Evolutionary conservation across 1,284 basidiomycete species (phyloP).

Genomic region (Fistulina hepatica): DNA sequence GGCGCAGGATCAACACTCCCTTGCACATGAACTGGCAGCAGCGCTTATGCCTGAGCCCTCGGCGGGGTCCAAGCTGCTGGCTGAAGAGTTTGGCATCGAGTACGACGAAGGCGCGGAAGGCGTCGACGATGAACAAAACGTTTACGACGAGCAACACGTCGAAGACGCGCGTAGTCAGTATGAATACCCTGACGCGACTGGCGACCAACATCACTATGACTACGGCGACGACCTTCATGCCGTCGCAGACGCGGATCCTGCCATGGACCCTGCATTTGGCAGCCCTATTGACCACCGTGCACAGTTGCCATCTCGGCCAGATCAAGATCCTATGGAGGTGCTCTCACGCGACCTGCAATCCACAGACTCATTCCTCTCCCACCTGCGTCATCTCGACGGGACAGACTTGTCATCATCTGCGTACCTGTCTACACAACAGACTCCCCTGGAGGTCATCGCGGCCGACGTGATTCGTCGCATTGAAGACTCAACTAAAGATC

Average conservation of each 20-base stretch:
- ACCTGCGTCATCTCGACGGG: slow-evolving; percentile 55
- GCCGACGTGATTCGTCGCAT: slow-evolving; percentile 67
- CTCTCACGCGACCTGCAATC: slow-evolving; percentile 63
- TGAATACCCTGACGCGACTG: slow-evolving; percentile 19
- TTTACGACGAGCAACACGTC: no score
- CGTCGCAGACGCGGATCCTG: slow-evolving; percentile 9
- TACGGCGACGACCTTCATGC: no score
- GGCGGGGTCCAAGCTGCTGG: slow-evolving; percentile 58
- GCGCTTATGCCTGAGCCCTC: slow-evolving; percentile 76
- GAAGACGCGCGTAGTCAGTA: slow-evolving; percentile 11
- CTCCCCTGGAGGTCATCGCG: slow-evolving; percentile 55
- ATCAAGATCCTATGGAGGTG: slow-evolving; percentile 59
- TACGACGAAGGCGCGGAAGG: slow-evolving; percentile 78
- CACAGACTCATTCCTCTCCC: slow-evolving; percentile 63
- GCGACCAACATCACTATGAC: no score
- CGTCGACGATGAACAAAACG: slow-evolving; percentile 42
- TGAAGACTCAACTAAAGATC: no score
- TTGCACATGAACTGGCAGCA: slow-evolving; percentile 73
- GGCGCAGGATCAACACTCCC: slow-evolving; percentile 56
- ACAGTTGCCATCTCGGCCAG: slow-evolving; percentile 26
- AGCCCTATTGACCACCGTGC: slow-evolving; percentile 24
- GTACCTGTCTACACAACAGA: slow-evolving; percentile 26
- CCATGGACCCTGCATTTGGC: slow-evolving; percentile 37
- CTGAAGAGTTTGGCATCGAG: slow-evolving; percentile 78
- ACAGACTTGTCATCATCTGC: slow-evolving; percentile 31